Percentiles rank a stretch among this genome's conserved stretches.
Conservation (phyloP, 352 stramenopile genomes). For the Thraustotheca clavata region DNA sequence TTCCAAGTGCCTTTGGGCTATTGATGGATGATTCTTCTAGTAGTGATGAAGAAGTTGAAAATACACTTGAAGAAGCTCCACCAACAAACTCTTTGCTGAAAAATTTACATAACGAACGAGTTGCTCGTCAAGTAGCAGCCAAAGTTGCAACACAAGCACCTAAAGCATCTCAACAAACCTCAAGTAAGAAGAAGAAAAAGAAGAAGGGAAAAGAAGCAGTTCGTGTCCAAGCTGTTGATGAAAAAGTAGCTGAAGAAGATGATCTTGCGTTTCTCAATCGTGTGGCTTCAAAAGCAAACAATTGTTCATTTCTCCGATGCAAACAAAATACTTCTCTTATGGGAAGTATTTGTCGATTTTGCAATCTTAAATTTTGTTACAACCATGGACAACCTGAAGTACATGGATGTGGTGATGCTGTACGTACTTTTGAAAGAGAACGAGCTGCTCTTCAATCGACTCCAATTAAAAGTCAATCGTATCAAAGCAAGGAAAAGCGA, state of each 20-base stretch:
- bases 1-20: slow-evolving; percentile 38
- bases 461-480: neutral
- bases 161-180: slow-evolving; percentile 34
- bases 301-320: slow-evolving; percentile 46
- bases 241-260: slow-evolving; percentile 39
- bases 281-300: slow-evolving; percentile 41
- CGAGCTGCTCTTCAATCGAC: neutral
- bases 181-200: slow-evolving; percentile 38
- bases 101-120: slow-evolving; percentile 49
- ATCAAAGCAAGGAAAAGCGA: slow-evolving; percentile 35
- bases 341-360: slow-evolving; percentile 69
- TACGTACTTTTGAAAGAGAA: slow-evolving; percentile 29
- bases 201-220: slow-evolving; percentile 30
- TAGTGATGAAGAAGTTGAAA: slow-evolving; percentile 24
- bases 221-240: slow-evolving; percentile 26
- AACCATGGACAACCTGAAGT: slow-evolving; percentile 61
- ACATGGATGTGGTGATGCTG: slow-evolving; percentile 66
- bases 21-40: slow-evolving; percentile 26
- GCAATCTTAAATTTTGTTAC: slow-evolving; percentile 83
- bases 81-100: slow-evolving; percentile 36
- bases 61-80: slow-evolving; percentile 16
- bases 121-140: slow-evolving; percentile 33
- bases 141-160: slow-evolving; percentile 15
- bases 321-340: slow-evolving; percentile 52
- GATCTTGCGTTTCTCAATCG: slow-evolving; percentile 66